phyloP scores from a whole-genome alignment of 2,329 filamentous ascomycete species.

The Coniochaeta hoffmannii region DNA sequence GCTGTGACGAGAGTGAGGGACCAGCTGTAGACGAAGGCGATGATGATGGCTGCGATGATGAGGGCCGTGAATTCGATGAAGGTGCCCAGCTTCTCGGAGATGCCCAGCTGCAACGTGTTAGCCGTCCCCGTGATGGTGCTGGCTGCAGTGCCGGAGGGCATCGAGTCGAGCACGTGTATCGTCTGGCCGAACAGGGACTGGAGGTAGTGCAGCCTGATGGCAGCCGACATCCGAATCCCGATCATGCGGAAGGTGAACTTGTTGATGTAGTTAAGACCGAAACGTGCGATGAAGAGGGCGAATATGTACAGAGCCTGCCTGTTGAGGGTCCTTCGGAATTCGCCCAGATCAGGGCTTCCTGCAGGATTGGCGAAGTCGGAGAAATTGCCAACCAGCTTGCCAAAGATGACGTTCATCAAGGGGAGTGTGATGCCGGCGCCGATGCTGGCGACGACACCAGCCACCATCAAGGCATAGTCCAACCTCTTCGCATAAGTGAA shows the following conservation, averaged over 20 bases:
- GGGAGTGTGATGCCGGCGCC: slow-evolving; percentile 48
- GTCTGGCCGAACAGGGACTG: slow-evolving; percentile 56
- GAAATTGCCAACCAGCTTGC: slow-evolving; percentile 43
- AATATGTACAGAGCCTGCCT: slow-evolving; percentile 57
- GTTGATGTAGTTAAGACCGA: slow-evolving; percentile 49
- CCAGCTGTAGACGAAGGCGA: slow-evolving; percentile 53
- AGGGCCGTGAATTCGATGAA: slow-evolving; percentile 49
- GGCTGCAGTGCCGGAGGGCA: slow-evolving; percentile 54
- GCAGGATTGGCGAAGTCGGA: slow-evolving; percentile 29
- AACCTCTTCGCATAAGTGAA: slow-evolving; percentile 47
- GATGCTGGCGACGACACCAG: slow-evolving; percentile 39
- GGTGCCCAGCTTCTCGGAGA: slow-evolving; percentile 54
- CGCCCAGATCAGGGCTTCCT: slow-evolving; percentile 17
- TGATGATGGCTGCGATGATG: slow-evolving; percentile 43
- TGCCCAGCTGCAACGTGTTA: slow-evolving; percentile 57
- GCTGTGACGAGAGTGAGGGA: slow-evolving; percentile 50
- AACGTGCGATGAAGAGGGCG: slow-evolving; percentile 61
- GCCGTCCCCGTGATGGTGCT: slow-evolving; percentile 57
- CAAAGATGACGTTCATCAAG: slow-evolving; percentile 53
- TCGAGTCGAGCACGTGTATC: slow-evolving; percentile 60
- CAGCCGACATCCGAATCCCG: slow-evolving; percentile 53
- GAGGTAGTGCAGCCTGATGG: slow-evolving; percentile 57
- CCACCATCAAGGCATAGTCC: slow-evolving; percentile 41
- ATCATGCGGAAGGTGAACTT: slow-evolving; percentile 55
- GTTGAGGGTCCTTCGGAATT: slow-evolving; percentile 36